These are phyloP conservation scores for Clarireedia hainanense DNA, from an alignment of 2,329 filamentous ascomycete species.

Conservation along the genomic window DNA sequence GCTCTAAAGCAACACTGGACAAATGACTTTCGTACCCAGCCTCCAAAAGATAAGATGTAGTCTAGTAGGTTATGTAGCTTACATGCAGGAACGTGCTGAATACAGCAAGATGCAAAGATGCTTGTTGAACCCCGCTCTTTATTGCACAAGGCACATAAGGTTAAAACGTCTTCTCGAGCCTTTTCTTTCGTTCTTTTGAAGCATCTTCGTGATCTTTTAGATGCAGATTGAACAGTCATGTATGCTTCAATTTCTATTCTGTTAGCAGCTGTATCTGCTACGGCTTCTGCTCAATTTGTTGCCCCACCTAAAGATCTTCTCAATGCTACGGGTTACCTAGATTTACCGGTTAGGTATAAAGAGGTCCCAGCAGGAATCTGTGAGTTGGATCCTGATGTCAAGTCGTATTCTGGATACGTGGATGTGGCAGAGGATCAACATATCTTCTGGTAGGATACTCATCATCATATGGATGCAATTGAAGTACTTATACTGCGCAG, in stretches of 20 bases:
- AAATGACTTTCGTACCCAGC: neutral
- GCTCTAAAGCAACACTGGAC: neutral
- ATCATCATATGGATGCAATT: no score
- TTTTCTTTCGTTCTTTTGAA: no score
- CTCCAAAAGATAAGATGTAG: neutral
- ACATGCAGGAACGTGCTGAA: neutral
- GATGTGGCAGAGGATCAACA: constrained; percentile 35
- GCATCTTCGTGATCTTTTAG: neutral
- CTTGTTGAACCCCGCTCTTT: neutral
- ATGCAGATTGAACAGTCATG: neutral
- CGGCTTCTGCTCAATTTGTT: constrained; percentile 30
- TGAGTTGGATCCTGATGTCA: constrained; percentile 35
- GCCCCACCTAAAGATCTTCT: constrained; percentile 31
- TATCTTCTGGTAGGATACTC: constrained; percentile 30
- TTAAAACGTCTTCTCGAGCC: no score
- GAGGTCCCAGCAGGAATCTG: constrained; percentile 39
- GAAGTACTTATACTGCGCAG: neutral
- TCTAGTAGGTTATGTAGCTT: neutral
- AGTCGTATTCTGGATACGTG: constrained; percentile 37
- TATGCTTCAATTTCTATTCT: neutral
- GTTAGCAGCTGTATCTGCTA: neutral
- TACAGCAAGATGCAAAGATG: neutral
- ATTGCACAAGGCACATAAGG: neutral
- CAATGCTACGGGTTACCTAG: constrained; percentile 31
- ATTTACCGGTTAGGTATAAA: constrained; percentile 39